A percentile compares a stretch with the other conserved stretches of the same genome.
Conservation (phyloP, 441 rosid genomes). For the Aleurites moluccanus region DNA sequence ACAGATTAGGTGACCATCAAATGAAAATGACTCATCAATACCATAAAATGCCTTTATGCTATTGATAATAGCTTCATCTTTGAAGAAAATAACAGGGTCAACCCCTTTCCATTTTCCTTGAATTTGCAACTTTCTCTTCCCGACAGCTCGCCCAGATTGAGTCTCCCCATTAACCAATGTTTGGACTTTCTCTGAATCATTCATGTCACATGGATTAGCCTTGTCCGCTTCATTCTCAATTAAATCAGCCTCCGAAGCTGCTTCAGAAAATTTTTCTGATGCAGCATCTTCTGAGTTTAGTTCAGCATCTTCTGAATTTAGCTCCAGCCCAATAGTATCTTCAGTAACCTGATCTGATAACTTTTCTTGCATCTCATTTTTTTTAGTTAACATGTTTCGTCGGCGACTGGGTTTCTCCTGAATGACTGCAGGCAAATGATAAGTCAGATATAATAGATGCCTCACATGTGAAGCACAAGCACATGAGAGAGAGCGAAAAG, state of each 20-base stretch:
- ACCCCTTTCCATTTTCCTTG: constrained; percentile 95
- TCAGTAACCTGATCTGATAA: constrained; percentile 31
- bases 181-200: constrained; percentile 33
- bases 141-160: constrained; percentile 38
- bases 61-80: constrained; percentile 66
- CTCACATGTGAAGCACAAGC: neutral
- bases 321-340: constrained; percentile 33
- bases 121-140: constrained; percentile 67
- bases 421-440: constrained; percentile 34
- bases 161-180: constrained; percentile 38
- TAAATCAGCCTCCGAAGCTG: constrained; percentile 40
- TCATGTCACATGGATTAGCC: constrained; percentile 29
- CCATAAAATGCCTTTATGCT: constrained; percentile 85
- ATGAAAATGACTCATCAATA: constrained; percentile 67
- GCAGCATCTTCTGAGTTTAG: constrained; percentile 36
- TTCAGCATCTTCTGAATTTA: constrained; percentile 36
- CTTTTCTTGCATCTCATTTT: constrained; percentile 32
- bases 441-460: constrained; percentile 1
- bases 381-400: constrained; percentile 30
- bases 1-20: constrained; percentile 72
- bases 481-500: neutral
- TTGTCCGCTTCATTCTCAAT: constrained; percentile 37
- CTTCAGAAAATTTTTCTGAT: constrained; percentile 42
- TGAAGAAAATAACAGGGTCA: constrained; percentile 85
- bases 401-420: constrained; percentile 44